Percentiles rank a stretch among this genome's conserved stretches.
Conservation (phyloP, 192 early-diverging fungal genomes). For the Coemansia sp. region DNA sequence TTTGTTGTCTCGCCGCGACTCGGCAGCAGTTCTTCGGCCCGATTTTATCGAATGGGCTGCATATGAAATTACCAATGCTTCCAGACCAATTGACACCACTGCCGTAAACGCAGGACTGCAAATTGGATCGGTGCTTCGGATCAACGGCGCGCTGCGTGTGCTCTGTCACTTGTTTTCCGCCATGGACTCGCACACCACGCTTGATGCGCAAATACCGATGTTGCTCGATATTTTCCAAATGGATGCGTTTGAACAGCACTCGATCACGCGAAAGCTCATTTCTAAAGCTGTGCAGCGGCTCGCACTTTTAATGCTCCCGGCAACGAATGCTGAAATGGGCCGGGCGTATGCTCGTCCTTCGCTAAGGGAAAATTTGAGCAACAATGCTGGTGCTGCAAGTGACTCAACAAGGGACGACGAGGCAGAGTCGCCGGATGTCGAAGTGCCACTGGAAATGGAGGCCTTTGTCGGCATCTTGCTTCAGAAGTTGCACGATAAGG, state of each 20-base stretch:
- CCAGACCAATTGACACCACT: constrained; percentile 8
- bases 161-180: constrained; percentile 42
- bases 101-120: constrained; percentile 4
- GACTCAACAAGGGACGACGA: constrained; percentile 6
- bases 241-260: constrained; percentile 60
- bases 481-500: constrained; percentile 76
- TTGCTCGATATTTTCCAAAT: constrained; percentile 43
- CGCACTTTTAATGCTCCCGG: constrained; percentile 74
- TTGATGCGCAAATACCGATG: constrained; percentile 16
- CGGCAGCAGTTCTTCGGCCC: constrained; percentile 56
- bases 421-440: constrained; percentile 56
- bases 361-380: constrained; percentile 18
- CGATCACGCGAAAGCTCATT: constrained; percentile 73
- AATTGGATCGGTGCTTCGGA: constrained; percentile 24
- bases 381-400: not conserved
- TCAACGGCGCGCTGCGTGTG: constrained; percentile 47
- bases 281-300: constrained; percentile 83
- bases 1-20: constrained; percentile 80
- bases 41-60: constrained; percentile 73
- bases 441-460: constrained; percentile 83
- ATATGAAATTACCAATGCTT: constrained; percentile 24
- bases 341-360: constrained; percentile 56
- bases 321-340: constrained; percentile 61
- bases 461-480: constrained; percentile 79
- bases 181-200: constrained; percentile 25